These are phyloP conservation scores for Boletus subcaerulescens DNA, from an alignment of 768 basidiomycete species.

Conservation along the genomic window DNA sequence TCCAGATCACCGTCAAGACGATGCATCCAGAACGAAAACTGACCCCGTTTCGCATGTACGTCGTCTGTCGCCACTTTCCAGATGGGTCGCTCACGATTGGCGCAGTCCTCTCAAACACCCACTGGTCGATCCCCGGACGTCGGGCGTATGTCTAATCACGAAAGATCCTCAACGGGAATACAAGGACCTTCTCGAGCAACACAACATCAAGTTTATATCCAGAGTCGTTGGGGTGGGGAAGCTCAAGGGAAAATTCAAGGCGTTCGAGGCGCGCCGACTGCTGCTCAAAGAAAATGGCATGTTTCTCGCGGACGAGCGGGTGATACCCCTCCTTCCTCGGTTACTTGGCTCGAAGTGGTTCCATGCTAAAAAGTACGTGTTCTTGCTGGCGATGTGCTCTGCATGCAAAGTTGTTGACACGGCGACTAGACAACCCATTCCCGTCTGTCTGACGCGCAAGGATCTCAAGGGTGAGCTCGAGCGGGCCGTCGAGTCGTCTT, in stretches of 20 bases:
- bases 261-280: constrained; percentile 77
- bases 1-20: constrained; percentile 83
- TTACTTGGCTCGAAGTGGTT: constrained; percentile 90
- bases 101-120: constrained; percentile 71
- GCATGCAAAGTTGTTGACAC: background rate
- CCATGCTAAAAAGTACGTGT: constrained; percentile 86
- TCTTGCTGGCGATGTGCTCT: background rate
- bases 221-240: constrained; percentile 90
- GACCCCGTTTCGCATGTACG: constrained; percentile 84
- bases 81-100: background rate
- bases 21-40: constrained; percentile 71
- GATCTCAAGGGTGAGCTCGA: constrained; percentile 92
- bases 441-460: constrained; percentile 84
- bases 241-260: constrained; percentile 90
- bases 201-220: constrained; percentile 85
- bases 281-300: constrained; percentile 86
- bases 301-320: constrained; percentile 90
- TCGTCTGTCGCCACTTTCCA: constrained; percentile 11
- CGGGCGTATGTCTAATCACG: constrained; percentile 83
- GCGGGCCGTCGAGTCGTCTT: constrained; percentile 88
- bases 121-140: constrained; percentile 77
- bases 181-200: constrained; percentile 82
- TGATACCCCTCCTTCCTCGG: constrained; percentile 83
- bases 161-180: constrained; percentile 96
- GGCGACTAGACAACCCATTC: constrained; percentile 79